phyloP scores from a whole-genome alignment of 2,329 filamentous ascomycete genomes.

The Xylariaceae sp. region DNA sequence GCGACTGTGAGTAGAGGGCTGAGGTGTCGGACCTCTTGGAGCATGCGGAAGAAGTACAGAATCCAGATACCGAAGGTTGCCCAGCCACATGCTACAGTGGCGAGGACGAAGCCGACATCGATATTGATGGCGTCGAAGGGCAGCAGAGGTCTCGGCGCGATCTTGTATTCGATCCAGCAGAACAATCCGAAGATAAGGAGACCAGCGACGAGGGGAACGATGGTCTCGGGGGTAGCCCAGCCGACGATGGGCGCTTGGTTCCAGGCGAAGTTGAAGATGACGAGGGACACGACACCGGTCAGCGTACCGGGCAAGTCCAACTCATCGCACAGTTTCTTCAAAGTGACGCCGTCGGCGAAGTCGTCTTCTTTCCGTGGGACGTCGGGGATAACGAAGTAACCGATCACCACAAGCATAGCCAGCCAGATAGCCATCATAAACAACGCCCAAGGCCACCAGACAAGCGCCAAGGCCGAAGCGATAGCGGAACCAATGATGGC shows the following conservation, averaged over 20 bases:
- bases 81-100: slow-evolving; percentile 42
- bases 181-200: slow-evolving; percentile 45
- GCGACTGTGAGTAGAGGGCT: slow-evolving; percentile 33
- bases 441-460: slow-evolving; percentile 30
- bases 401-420: slow-evolving; percentile 17
- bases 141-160: slow-evolving; percentile 44
- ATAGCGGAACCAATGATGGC: slow-evolving; percentile 22
- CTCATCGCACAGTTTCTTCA: slow-evolving; percentile 17
- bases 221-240: slow-evolving; percentile 48
- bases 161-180: slow-evolving; percentile 42
- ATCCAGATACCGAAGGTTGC: slow-evolving; percentile 41
- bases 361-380: slow-evolving; percentile 19
- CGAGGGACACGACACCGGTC: slow-evolving; percentile 44
- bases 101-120: slow-evolving; percentile 46
- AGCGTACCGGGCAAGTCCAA: slow-evolving; percentile 26
- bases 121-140: slow-evolving; percentile 44
- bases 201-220: slow-evolving; percentile 47
- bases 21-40: slow-evolving; percentile 33
- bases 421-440: slow-evolving; percentile 25
- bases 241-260: slow-evolving; percentile 52
- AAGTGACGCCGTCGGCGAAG: slow-evolving; percentile 16
- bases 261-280: slow-evolving; percentile 55
- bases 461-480: slow-evolving; percentile 20
- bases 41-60: slow-evolving; percentile 38
- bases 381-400: slow-evolving; percentile 24